Evolutionary conservation across 805 yeast genomes (phyloP).

Genomic region (Kodamaea neixiangensis): DNA sequence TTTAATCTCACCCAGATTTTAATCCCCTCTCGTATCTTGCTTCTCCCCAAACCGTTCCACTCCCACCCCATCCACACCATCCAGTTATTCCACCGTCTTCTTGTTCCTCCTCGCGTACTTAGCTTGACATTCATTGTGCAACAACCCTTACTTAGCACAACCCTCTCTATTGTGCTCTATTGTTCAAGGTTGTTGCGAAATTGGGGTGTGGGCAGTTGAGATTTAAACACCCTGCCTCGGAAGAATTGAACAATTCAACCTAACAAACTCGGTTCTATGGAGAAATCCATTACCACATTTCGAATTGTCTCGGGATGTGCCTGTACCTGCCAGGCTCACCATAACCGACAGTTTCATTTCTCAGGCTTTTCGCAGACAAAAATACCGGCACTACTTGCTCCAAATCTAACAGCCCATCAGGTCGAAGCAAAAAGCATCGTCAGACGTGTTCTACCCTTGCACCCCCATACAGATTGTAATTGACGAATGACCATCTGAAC

Average conservation of each 20-base stretch:
- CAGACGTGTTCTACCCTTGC: neutral
- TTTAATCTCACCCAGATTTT: neutral
- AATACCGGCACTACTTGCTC: too few species aligned
- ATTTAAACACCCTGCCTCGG: neutral
- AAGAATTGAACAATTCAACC: neutral
- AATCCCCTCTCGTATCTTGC: neutral
- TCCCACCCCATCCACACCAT: neutral
- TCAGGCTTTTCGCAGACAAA: neutral
- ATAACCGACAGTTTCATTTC: neutral
- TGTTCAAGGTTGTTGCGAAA: neutral
- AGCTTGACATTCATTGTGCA: neutral
- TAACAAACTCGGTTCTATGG: neutral
- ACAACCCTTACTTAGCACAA: neutral
- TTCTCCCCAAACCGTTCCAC: neutral
- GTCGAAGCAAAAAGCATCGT: neutral
- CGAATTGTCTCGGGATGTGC: neutral
- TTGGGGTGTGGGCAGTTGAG: neutral
- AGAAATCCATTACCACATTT: neutral
- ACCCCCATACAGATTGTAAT: neutral
- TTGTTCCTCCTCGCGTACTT: neutral
- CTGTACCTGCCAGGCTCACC: neutral
- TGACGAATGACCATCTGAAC: neutral
- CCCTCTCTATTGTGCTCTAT: neutral
- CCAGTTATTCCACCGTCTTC: too few species aligned
- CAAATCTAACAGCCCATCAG: too few species aligned